phyloP scores from a whole-genome alignment of 257 asterid genomes.

The Capsicum chinense region DNA sequence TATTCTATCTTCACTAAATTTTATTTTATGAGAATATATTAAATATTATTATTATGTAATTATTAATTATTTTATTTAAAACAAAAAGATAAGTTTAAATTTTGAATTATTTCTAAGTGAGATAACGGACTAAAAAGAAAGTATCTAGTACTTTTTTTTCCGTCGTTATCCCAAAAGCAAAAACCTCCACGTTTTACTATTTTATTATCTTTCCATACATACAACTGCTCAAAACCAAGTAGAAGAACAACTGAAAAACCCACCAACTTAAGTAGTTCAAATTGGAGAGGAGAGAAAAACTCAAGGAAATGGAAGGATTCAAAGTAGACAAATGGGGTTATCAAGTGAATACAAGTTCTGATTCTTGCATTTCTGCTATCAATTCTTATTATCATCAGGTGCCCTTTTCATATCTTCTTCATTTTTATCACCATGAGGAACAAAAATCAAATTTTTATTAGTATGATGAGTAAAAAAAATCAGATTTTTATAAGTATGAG shows the following conservation, averaged over 20 bases:
- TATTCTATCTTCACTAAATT: no score
- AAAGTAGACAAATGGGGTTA: constrained; percentile 84
- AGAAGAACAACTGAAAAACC: background rate
- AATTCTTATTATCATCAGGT: constrained; percentile 85
- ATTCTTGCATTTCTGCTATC: constrained; percentile 76
- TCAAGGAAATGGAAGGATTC: constrained; percentile 43
- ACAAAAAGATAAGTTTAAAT: no score
- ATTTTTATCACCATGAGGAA: background rate
- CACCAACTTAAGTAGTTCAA: background rate
- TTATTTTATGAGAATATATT: no score
- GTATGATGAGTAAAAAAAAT: background rate
- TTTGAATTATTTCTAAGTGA: no score
- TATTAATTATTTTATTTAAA: no score
- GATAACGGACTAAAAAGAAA: no score
- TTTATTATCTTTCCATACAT: no score
- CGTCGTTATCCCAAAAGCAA: background rate
- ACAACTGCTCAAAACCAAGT: background rate
- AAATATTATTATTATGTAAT: no score
- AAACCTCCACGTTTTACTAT: constrained; percentile 4
- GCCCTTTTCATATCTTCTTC: background rate
- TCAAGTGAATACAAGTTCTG: constrained; percentile 71
- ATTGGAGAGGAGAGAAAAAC: background rate
- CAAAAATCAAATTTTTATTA: background rate
- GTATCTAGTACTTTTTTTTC: no score
- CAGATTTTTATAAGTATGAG: no score